phyloP scores from a whole-genome alignment of 2,329 filamentous ascomycete genomes.

The Phialophora expanda region DNA sequence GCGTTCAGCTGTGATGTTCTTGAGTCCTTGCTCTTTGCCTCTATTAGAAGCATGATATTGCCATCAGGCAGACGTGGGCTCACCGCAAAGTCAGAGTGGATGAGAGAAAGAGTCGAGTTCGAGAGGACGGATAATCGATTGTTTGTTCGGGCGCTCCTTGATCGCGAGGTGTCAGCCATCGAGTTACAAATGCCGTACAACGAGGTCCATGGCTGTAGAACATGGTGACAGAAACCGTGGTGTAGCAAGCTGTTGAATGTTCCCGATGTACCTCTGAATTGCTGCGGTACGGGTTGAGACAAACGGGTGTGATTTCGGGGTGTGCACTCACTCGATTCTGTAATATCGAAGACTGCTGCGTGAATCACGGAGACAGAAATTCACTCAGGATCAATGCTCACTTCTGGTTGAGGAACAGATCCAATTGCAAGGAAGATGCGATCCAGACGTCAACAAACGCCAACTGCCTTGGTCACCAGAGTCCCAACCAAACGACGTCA shows the following conservation, averaged over 20 bases:
- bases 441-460: background rate
- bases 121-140: background rate
- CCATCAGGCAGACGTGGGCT: background rate
- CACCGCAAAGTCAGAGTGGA: background rate
- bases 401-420: background rate
- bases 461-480: background rate
- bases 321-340: background rate
- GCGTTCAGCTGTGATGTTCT: background rate
- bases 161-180: background rate
- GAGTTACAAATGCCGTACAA: background rate
- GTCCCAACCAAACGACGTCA: slow-evolving; percentile 21
- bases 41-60: background rate
- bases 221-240: background rate
- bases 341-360: background rate
- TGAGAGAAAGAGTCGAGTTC: background rate
- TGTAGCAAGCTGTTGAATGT: background rate
- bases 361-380: background rate
- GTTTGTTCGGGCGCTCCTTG: background rate
- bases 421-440: background rate
- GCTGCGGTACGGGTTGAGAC: background rate
- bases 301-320: background rate
- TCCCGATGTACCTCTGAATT: background rate
- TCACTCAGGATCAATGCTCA: background rate
- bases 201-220: too few species aligned
- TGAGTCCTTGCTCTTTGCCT: slow-evolving; percentile 7